phyloP scores from a whole-genome alignment of 345 rosid species.

The Aquilaria malaccensis region DNA sequence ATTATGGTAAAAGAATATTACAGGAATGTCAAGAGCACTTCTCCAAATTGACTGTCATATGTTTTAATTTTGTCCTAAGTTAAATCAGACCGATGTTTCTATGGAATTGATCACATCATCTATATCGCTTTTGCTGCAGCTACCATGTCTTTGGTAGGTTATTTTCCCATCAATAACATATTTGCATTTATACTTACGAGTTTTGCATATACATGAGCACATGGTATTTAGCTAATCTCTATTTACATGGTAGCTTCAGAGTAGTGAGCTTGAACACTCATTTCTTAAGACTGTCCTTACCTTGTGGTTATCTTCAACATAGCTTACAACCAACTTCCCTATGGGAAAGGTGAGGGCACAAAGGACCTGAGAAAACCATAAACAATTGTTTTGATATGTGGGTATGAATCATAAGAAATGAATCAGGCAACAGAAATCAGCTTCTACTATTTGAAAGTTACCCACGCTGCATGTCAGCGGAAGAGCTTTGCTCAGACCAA shows the following conservation, averaged over 20 bases:
- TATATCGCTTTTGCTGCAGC: background rate
- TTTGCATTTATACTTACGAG: background rate
- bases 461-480: slow-evolving; percentile 68
- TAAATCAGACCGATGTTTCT: background rate
- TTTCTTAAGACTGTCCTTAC: slow-evolving; percentile 26
- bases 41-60: too few species aligned
- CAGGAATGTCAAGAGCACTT: too few species aligned
- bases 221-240: background rate
- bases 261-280: background rate
- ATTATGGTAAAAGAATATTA: background rate
- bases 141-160: background rate
- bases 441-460: slow-evolving; percentile 9
- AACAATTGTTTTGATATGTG: background rate
- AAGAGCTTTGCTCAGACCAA: slow-evolving; percentile 49
- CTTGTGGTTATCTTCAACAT: slow-evolving; percentile 67
- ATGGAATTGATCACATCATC: background rate
- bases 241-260: background rate
- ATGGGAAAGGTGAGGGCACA: slow-evolving; percentile 70
- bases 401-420: background rate
- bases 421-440: background rate
- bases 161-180: background rate
- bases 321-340: slow-evolving; percentile 54
- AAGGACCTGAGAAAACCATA: slow-evolving; percentile 39
- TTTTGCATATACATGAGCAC: background rate
- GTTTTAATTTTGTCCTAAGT: too few species aligned